phyloP scores from a whole-genome alignment of 2,329 filamentous ascomycete species.

The Trichoderma simmonsii region DNA sequence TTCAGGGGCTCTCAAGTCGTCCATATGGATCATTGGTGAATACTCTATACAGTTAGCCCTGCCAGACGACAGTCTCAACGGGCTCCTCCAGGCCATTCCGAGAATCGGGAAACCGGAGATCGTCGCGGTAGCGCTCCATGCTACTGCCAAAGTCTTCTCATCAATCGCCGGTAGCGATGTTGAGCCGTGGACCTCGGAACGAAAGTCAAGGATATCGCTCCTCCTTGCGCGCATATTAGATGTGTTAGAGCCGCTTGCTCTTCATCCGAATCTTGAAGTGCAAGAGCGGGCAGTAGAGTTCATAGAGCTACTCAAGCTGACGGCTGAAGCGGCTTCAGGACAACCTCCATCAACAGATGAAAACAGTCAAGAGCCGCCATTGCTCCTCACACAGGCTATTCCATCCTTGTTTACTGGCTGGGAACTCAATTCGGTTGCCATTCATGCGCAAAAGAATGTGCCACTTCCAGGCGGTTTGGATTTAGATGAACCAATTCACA shows the following conservation, averaged over 20 bases:
- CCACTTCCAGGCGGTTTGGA: conserved; percentile 73
- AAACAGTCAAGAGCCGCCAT: conserved; percentile 64
- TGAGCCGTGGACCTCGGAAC: conserved; percentile 66
- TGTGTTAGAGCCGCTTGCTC: conserved; percentile 72
- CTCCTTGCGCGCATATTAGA: conserved; percentile 79
- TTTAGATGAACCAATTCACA: conserved; percentile 78
- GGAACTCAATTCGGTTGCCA: conserved; percentile 88
- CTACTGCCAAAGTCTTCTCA: conserved; percentile 80
- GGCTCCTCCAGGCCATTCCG: conserved; percentile 66
- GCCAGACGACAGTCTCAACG: conserved; percentile 69
- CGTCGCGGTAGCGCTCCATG: conserved; percentile 78
- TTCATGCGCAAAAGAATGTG: conserved; percentile 79
- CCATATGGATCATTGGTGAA: conserved; percentile 86
- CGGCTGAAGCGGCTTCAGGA: conserved; percentile 72
- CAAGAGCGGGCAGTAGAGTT: conserved; percentile 94
- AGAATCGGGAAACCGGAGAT: conserved; percentile 58
- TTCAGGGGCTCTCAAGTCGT: conserved; percentile 67
- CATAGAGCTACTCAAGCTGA: conserved; percentile 81
- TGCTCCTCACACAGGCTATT: conserved; percentile 86
- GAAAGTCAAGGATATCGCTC: conserved; percentile 71
- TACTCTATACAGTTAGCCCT: conserved; percentile 70
- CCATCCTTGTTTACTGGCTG: conserved; percentile 81
- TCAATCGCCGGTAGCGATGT: conserved; percentile 63
- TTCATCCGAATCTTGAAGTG: conserved; percentile 86
- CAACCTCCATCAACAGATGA: conserved; percentile 58